These are phyloP conservation scores for Trichoderma koningiopsis DNA, from an alignment of 2,329 filamentous ascomycete genomes.

Conservation along the genomic window DNA sequence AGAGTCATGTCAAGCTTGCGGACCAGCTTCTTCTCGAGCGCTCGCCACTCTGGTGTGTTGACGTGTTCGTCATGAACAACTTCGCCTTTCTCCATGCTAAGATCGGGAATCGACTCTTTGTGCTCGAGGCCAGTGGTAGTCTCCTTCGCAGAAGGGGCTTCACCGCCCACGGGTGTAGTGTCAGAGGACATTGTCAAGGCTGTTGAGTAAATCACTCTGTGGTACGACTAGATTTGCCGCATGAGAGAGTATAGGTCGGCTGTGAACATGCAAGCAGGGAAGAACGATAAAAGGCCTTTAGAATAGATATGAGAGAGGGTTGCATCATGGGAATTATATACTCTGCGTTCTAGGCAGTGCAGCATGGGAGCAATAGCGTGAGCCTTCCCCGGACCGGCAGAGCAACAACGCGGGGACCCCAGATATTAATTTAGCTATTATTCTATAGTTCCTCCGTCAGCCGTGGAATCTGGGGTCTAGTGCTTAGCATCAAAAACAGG, in stretches of 20 bases:
- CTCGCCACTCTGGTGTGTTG: conserved; percentile 13
- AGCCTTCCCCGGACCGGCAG: conserved; percentile 9
- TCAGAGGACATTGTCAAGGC: conserved; percentile 7
- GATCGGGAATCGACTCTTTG: background rate
- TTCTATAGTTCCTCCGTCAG: background rate
- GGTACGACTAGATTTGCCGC: background rate
- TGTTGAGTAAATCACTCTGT: background rate
- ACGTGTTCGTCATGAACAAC: background rate
- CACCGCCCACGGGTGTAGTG: background rate
- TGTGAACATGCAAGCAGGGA: background rate
- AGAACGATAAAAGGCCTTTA: background rate
- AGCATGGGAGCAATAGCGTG: background rate
- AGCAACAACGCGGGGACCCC: conserved; percentile 10
- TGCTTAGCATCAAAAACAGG: background rate
- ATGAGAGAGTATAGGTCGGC: background rate
- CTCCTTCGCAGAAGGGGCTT: background rate
- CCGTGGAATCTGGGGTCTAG: conserved; percentile 6
- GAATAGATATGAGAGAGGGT: background rate
- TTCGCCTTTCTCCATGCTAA: background rate
- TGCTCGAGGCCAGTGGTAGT: conserved; percentile 4
- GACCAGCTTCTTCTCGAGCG: conserved; percentile 56
- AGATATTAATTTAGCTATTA: background rate
- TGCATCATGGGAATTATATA: conserved; percentile 9
- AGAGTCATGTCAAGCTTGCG: conserved; percentile 66
- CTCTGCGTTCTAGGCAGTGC: background rate